Conservation (phyloP, 2,329 filamentous ascomycete genomes). For the Colletotrichum simmondsii region DNA sequence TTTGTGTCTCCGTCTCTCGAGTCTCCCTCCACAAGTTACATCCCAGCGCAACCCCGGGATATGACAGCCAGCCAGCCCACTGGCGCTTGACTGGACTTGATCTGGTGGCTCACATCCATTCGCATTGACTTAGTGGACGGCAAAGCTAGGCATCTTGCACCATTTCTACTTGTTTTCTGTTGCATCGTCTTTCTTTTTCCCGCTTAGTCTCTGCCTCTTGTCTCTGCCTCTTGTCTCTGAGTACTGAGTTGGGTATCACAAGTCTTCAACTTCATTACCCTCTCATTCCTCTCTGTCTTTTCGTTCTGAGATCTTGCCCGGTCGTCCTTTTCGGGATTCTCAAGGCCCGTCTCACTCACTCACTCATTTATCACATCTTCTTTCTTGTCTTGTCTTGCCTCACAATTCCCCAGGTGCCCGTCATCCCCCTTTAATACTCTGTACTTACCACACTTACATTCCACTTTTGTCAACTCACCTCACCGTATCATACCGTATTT, state of each 20-base stretch:
- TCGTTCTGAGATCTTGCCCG: neutral
- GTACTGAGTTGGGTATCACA: neutral
- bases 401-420: neutral
- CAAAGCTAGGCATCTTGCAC: neutral
- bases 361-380: neutral
- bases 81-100: neutral
- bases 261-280: neutral
- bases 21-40: neutral
- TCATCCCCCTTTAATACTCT: neutral
- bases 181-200: neutral
- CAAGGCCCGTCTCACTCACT: neutral
- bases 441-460: neutral
- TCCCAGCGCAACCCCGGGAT: neutral
- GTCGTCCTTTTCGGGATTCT: no score
- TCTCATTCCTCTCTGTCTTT: neutral
- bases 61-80: neutral
- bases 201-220: neutral
- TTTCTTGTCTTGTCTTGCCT: neutral
- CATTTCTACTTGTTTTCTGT: neutral
- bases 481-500: conserved; percentile 2
- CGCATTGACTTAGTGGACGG: neutral
- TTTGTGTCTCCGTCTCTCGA: neutral
- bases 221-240: neutral
- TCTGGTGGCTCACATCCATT: neutral
- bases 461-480: conserved; percentile 1